Evolutionary conservation across 352 stramenopile genomes (phyloP).

Genomic region (Phytopythium sindhum): DNA sequence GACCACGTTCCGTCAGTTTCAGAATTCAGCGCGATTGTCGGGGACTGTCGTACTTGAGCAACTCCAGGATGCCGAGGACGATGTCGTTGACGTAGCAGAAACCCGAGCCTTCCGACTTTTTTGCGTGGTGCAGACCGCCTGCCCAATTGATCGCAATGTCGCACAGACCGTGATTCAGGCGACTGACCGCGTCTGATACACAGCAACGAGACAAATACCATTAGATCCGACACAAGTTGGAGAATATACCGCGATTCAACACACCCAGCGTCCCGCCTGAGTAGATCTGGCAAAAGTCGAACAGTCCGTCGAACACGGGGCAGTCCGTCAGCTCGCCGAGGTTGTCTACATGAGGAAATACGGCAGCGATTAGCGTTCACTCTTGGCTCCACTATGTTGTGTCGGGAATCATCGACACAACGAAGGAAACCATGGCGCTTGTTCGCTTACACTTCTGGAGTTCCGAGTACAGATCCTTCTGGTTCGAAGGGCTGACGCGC

Average conservation of each 20-base stretch:
- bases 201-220: neutral
- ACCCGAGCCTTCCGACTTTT: conserved; percentile 94
- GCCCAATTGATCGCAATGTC: conserved; percentile 99
- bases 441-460: conserved; percentile 8
- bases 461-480: conserved; percentile 60
- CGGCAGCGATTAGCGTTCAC: neutral
- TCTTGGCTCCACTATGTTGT: neutral
- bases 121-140: conserved; percentile 97
- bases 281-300: conserved; percentile 98
- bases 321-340: conserved; percentile 95
- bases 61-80: conserved; percentile 97
- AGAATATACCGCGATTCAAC: neutral
- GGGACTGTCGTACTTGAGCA: conserved; percentile 90
- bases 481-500: conserved; percentile 91
- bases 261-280: conserved; percentile 92
- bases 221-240: neutral
- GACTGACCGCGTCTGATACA: conserved; percentile 90
- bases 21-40: neutral
- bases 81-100: conserved; percentile 99
- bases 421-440: neutral
- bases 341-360: conserved; percentile 67
- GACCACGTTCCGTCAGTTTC: neutral
- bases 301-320: conserved; percentile 98
- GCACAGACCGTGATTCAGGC: conserved; percentile 94
- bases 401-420: neutral